phyloP scores from a whole-genome alignment of 192 early-diverging fungal species.

The Chytriomyces confervae region DNA sequence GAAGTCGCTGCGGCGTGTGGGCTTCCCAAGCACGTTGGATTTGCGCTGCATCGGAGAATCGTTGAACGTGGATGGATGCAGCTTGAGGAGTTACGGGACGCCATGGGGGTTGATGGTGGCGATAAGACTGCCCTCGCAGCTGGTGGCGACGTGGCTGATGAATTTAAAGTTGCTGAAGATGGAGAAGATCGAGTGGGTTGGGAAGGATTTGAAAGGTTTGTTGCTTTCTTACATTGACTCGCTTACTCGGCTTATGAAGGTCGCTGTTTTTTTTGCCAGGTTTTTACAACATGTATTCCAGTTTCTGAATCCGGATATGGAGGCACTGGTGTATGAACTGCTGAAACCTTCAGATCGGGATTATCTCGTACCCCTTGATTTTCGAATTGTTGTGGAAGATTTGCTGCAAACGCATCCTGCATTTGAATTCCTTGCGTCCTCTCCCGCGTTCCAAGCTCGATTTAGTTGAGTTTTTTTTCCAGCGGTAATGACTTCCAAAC shows the following conservation, averaged over 20 bases:
- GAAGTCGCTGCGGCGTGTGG: not conserved
- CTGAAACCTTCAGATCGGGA: conserved; percentile 10
- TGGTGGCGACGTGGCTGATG: not conserved
- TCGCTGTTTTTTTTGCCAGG: not conserved
- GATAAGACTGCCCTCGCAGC: not conserved
- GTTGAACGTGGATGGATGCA: conserved; percentile 17
- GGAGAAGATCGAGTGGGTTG: conserved; percentile 16
- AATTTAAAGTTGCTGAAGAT: conserved; percentile 1
- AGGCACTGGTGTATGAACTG: conserved; percentile 31
- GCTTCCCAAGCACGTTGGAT: conserved; percentile 12
- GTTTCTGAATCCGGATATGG: conserved; percentile 20
- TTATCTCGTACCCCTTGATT: conserved; percentile 26
- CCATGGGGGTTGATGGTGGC: not conserved
- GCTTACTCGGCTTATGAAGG: too few species aligned
- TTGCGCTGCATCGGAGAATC: conserved; percentile 26
- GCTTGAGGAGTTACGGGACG: not conserved
- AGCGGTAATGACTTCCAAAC: not conserved
- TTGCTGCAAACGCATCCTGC: conserved; percentile 81
- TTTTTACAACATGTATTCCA: conserved; percentile 10
- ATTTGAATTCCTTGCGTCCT: conserved; percentile 79
- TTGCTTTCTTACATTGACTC: not conserved
- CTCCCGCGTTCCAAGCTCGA: conserved; percentile 78
- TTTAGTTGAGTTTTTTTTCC: conserved; percentile 60
- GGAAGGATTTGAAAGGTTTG: conserved; percentile 29
- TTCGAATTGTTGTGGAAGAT: conserved; percentile 54